Base-by-base conservation (phyloP, 1,139 yeast genomes). In the Hyphopichia burtonii region DNA sequence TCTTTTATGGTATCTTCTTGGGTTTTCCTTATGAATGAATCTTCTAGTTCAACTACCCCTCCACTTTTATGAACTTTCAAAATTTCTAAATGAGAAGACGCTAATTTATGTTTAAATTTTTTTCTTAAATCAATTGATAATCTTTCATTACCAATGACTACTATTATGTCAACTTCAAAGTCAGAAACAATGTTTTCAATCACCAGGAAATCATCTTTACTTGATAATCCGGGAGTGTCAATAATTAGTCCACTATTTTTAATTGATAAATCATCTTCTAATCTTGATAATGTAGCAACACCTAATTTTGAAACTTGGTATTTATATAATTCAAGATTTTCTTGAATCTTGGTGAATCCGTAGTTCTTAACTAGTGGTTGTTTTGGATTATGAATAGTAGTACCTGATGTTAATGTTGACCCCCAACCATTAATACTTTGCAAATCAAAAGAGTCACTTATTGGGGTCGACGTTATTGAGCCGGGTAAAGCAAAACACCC, bases 401-500 rank as follows among this genome's bases (percentile, higher is more conserved):
- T 87, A 19, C 98, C 98, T n/a, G 91, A 86, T 0, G 96, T 86
- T 39, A 86, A 79, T 8, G 93, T 76, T 40, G 85, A 83, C 8
- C 98, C 98, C 80, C 93, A 86, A 1, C 89, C 88, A 34, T 70
- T 69, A 12, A 71, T 65, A 38, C 84, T 75, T 54, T 89, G 95
- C 25, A 88, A 78, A 56, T 93, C 96, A 36, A 90, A 70, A 36
- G 83, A 68, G 54, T 88, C 96, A 36, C 91, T 83, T 4, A 91
- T 75, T 0, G 95, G 88, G 0, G 95, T 83, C 0, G 96, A 96
- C 0, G 94, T 76, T 3, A 94, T 52, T 5, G 93, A 80, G 0
- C 99, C 97, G 0, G 99, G 97, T 8, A 86, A 72, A 0, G 88
- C 74, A 58, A 86, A 86, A 2, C 80, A 86, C 2, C 95, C 88